These are phyloP conservation scores for Lodderomyces metapsilosis DNA, from an alignment of 1,139 yeast species.

Conservation along the genomic window DNA sequence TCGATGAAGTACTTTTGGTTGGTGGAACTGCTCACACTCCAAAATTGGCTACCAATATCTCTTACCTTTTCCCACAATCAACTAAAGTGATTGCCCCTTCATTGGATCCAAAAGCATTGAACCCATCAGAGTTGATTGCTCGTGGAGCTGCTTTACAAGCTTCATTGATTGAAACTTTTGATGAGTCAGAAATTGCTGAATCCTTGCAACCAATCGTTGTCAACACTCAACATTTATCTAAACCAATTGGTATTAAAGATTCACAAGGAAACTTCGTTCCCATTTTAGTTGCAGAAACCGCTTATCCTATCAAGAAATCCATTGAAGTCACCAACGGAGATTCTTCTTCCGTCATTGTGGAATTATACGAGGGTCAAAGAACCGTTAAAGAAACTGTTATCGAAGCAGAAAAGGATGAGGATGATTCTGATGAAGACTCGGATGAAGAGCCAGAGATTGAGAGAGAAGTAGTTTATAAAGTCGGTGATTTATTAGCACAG, in stretches of 20 bases:
- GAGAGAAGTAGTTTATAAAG: conserved; percentile 69
- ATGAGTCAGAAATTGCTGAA: conserved; percentile 82
- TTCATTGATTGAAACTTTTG: conserved; percentile 77
- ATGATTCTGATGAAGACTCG: conserved; percentile 28
- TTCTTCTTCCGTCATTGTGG: conserved; percentile 55
- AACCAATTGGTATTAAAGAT: conserved; percentile 83
- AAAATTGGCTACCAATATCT: conserved; percentile 77
- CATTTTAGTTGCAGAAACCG: conserved; percentile 79
- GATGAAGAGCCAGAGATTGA: conserved; percentile 70
- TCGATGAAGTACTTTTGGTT: conserved; percentile 86
- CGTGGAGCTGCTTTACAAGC: conserved; percentile 99
- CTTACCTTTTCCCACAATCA: conserved; percentile 75
- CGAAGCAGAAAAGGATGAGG: conserved; percentile 59
- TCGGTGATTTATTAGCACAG: conserved; percentile 77
- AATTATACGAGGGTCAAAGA: conserved; percentile 82
- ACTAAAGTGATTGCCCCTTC: conserved; percentile 79
- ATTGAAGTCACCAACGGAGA: conserved; percentile 62
- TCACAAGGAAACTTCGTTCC: conserved; percentile 72
- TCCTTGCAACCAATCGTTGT: conserved; percentile 83
- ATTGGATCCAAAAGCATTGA: conserved; percentile 69
- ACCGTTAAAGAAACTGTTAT: conserved; percentile 74
- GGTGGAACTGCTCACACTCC: conserved; percentile 96
- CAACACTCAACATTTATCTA: conserved; percentile 82
- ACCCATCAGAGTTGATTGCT: conserved; percentile 87
- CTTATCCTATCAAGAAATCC: conserved; percentile 86